phyloP scores from a whole-genome alignment of 768 basidiomycete genomes.

The Pisolithus albus region DNA sequence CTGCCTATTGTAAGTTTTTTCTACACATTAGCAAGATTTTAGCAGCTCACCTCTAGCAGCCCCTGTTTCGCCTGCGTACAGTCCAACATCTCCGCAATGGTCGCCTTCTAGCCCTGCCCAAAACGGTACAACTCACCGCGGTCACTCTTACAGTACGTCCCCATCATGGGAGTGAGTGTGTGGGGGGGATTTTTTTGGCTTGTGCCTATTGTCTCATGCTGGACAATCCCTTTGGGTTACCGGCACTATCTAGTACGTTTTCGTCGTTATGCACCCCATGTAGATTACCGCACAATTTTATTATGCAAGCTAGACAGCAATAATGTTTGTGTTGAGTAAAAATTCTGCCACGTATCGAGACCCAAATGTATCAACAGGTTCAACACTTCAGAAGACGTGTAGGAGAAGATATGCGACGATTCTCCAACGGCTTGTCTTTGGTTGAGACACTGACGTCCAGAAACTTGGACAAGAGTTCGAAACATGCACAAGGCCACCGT shows the following conservation, averaged over 20 bases:
- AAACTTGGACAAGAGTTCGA: too few relatives aligned
- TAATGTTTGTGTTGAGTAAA: background rate
- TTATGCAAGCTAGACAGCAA: slow-evolving; percentile 14
- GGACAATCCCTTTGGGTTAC: background rate
- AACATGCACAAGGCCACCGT: too few relatives aligned
- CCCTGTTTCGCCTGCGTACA: slow-evolving; percentile 81
- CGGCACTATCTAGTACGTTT: slow-evolving; percentile 15
- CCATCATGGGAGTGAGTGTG: slow-evolving; percentile 45
- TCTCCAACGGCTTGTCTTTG: too few relatives aligned
- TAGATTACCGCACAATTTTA: slow-evolving; percentile 29
- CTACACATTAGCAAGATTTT: background rate
- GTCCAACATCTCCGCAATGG: slow-evolving; percentile 80
- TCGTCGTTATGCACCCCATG: slow-evolving; percentile 25
- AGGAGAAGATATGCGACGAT: too few relatives aligned
- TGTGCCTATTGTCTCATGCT: slow-evolving; percentile 2
- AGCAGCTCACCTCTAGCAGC: slow-evolving; percentile 37
- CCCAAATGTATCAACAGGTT: too few relatives aligned
- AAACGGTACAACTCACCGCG: slow-evolving; percentile 34
- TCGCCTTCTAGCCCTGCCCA: slow-evolving; percentile 76
- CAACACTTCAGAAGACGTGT: too few relatives aligned
- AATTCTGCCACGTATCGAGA: too few relatives aligned
- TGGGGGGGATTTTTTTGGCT: slow-evolving; percentile 6
- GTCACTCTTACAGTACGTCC: slow-evolving; percentile 40
- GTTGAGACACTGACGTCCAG: too few relatives aligned
- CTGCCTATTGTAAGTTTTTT: slow-evolving; percentile 63